Conservation (phyloP, 805 yeast species). For the Wickerhamiella shivajii region DNA sequence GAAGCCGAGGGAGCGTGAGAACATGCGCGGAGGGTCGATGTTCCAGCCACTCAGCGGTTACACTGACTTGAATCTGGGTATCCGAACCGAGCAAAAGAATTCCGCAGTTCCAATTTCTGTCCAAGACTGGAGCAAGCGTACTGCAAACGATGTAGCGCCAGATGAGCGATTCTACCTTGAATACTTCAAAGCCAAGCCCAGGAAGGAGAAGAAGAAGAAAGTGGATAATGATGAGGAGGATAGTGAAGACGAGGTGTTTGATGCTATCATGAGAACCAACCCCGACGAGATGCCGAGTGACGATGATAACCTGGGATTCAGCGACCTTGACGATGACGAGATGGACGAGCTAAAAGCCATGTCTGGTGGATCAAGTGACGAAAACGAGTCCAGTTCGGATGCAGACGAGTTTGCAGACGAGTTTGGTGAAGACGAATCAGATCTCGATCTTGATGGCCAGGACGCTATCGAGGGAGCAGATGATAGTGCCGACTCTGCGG, state of each 20-base stretch:
- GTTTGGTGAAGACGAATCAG: slow-evolving; percentile 2
- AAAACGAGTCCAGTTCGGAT: slow-evolving; percentile 8
- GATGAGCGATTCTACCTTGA: slow-evolving; percentile 82
- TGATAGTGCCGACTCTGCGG: slow-evolving; percentile 2
- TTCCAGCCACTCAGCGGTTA: slow-evolving; percentile 93
- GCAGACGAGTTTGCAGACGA: slow-evolving; percentile 4
- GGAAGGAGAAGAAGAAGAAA: slow-evolving; percentile 22
- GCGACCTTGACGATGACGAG: slow-evolving; percentile 27
- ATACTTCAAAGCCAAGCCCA: slow-evolving; percentile 44
- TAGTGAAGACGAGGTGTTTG: slow-evolving; percentile 63
- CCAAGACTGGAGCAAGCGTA: slow-evolving; percentile 59
- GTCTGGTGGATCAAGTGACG: slow-evolving; percentile 20
- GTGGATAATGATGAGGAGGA: slow-evolving; percentile 24
- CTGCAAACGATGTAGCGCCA: slow-evolving; percentile 53
- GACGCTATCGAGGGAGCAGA: slow-evolving; percentile 3
- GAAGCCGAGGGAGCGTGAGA: slow-evolving; percentile 67
- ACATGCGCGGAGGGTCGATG: slow-evolving; percentile 74
- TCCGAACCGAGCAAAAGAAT: slow-evolving; percentile 32
- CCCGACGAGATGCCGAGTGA: slow-evolving; percentile 58
- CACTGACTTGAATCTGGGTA: slow-evolving; percentile 20
- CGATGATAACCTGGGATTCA: slow-evolving; percentile 30
- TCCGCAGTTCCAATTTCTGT: slow-evolving; percentile 63
- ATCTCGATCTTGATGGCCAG: slow-evolving; percentile 4
- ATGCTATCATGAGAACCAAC: slow-evolving; percentile 57
- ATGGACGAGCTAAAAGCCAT: slow-evolving; percentile 28